Evolutionary conservation across 2,329 filamentous ascomycete genomes (phyloP).

Genomic region (Venturia effusa): DNA sequence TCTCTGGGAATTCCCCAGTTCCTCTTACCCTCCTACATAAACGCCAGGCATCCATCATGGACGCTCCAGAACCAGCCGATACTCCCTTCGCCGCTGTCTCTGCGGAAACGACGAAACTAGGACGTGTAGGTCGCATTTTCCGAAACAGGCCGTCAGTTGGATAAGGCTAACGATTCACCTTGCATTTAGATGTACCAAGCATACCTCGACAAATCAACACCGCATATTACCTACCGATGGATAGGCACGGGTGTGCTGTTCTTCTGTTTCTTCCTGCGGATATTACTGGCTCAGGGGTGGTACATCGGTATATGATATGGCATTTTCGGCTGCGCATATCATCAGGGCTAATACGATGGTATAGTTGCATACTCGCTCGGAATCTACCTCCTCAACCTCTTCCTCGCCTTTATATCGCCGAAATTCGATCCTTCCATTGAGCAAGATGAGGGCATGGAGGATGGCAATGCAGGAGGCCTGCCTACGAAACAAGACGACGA

Average conservation of each 20-base stretch:
- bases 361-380: slow-evolving; percentile 92
- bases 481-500: slow-evolving; percentile 96
- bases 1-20: background rate
- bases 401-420: slow-evolving; percentile 94
- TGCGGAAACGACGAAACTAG: slow-evolving; percentile 67
- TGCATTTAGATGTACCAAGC: slow-evolving; percentile 72
- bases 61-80: slow-evolving; percentile 68
- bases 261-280: slow-evolving; percentile 74
- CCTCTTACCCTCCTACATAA: background rate
- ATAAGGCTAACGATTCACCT: slow-evolving; percentile 6
- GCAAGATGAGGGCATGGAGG: slow-evolving; percentile 91
- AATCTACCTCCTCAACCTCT: slow-evolving; percentile 97
- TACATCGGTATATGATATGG: slow-evolving; percentile 66
- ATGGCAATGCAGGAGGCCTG: slow-evolving; percentile 59
- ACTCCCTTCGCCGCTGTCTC: slow-evolving; percentile 87
- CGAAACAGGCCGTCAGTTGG: background rate
- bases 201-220: slow-evolving; percentile 86
- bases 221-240: slow-evolving; percentile 86
- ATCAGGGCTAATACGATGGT: background rate
- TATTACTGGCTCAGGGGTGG: slow-evolving; percentile 91
- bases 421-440: slow-evolving; percentile 98
- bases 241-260: slow-evolving; percentile 66
- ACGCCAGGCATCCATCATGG: slow-evolving; percentile 46
- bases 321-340: background rate
- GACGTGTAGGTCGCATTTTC: slow-evolving; percentile 48